Evolutionary conservation across 768 basidiomycete genomes (phyloP), one percentile per base, ranked within the genome.

Genomic region (Macrolepiota fuliginosa): DNA sequence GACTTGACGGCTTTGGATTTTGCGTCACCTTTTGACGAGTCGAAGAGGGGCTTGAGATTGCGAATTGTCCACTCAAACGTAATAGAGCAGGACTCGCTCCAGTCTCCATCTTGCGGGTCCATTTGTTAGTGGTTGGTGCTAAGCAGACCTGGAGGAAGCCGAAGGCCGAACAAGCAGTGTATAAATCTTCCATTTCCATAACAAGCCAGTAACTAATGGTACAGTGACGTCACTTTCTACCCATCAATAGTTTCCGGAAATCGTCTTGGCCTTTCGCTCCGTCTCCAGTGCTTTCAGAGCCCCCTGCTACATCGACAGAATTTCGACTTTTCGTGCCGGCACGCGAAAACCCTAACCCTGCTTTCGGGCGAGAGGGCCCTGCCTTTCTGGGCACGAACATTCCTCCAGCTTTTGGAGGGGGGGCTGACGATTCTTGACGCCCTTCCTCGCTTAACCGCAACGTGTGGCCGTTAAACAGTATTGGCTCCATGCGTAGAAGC

Each of bases 1-100:
- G 90, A 92, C 72, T 90, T 92, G 24, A 84, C 90, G 17, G 85
- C 87, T 65, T 89, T 90, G 2, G 88, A 90, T 71, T 92, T 92
- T 19, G 79, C 71, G 25, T 91, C 89, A n/a, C 91, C 90, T 67
- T 87, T 88, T 62, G 88, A 91, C 22, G 82, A 79, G 39, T 95
- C 93, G 63, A 94, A 94, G 29, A 94, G 72, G 50, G 77, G 76
- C 71, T 86, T 89, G 61, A 94, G 78, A 2, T 85, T 87, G 35
- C 80, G 79, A 27, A 94, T 76, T 0, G 84, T 86, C 93, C 93
- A 95, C 74, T 94, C 92, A 63, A 90, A 88, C 10, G 81, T 81
- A 64, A 85, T 78, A 0, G 82, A 75, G 3, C 78, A 80, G 58
- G 78, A 81, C 73, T 91, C 89, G 63, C 78, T 77, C 58, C 68